Evolutionary conservation across 805 yeast species (phyloP), one percentile per base, ranked within the genome.

Genomic region (Komagataella populi): DNA sequence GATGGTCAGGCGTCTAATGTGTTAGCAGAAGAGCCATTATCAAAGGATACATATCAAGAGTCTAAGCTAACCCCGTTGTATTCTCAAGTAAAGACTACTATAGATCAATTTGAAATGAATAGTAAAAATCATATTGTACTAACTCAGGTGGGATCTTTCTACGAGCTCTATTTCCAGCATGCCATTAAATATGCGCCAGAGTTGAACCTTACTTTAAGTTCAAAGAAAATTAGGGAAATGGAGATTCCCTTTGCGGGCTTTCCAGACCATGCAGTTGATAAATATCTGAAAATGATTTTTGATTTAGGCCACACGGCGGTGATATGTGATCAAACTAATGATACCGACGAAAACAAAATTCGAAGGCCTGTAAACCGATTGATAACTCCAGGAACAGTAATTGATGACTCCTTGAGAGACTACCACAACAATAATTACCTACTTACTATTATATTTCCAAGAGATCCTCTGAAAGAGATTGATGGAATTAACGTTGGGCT

Each of bases 361-460:
- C 77, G 76, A 46, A 70, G 99, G 48, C 82, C 86, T 39, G 80
- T 93, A 0, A 75, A 87, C 6, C 70, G 97, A 46, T 78, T 91
- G 6, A 79, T 93, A 1, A 84, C 97, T 0, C 96, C 97, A 0
- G 99, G 99, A 0, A 91, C 98, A 0, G 73, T 91, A 39, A 77
- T 91, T 8, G 96, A 87, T 59, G 97, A 91, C 58, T 80, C 84
- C 0, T 82, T 91, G 55, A 69, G 91, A 59, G 85, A 88, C 61
- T 79, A 78, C 52, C 78, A 78, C 53, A 74, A 77, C 48, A 85
- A 85, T 57, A 87, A 89, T 59, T 88, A 73, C 60, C 67, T 91
- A 43, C 69, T 84, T 22, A 76, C 87, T 4, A 71, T 91, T 12
- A 74, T 77, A 6, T 74, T 84, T 51, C 87, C 89, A 0, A 73